phyloP scores from a whole-genome alignment of 1,284 basidiomycete genomes.

The Farysia itapuensis region DNA sequence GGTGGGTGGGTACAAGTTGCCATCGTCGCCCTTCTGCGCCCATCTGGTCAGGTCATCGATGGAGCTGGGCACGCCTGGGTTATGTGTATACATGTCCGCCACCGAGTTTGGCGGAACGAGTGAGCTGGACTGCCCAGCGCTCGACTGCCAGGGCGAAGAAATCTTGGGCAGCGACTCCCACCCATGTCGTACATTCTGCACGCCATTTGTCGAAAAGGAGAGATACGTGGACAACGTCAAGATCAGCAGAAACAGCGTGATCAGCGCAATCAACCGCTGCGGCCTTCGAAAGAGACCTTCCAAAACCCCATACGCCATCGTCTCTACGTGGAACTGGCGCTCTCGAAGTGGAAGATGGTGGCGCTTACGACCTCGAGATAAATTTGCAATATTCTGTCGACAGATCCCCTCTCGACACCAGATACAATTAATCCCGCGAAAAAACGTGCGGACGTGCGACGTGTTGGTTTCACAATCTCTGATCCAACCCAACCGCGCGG shows the following conservation, averaged over 20 bases:
- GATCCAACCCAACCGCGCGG: too few relatives aligned
- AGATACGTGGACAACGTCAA: constrained; percentile 46
- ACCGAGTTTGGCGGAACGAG: constrained; percentile 21
- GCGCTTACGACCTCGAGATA: too few relatives aligned
- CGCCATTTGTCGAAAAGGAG: constrained; percentile 34
- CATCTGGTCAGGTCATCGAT: constrained; percentile 49
- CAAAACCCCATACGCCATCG: constrained; percentile 34
- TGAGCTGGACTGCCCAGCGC: not conserved
- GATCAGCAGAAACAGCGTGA: constrained; percentile 37
- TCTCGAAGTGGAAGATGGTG: too few relatives aligned
- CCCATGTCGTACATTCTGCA: constrained; percentile 20
- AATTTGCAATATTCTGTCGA: too few relatives aligned
- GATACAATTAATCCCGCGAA: too few relatives aligned
- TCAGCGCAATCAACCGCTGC: constrained; percentile 44
- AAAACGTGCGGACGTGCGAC: too few relatives aligned
- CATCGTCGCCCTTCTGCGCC: constrained; percentile 48
- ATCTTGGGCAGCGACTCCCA: constrained; percentile 19
- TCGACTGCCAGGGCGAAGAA: constrained; percentile 18
- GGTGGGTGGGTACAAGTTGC: constrained; percentile 53
- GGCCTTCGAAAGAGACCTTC: constrained; percentile 43
- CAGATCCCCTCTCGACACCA: too few relatives aligned
- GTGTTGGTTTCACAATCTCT: too few relatives aligned
- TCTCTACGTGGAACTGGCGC: not conserved
- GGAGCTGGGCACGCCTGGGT: constrained; percentile 32
- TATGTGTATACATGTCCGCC: constrained; percentile 48